These are phyloP conservation scores for Suillus cothurnatus DNA, from an alignment of 768 basidiomycete species.

Conservation along the genomic window DNA sequence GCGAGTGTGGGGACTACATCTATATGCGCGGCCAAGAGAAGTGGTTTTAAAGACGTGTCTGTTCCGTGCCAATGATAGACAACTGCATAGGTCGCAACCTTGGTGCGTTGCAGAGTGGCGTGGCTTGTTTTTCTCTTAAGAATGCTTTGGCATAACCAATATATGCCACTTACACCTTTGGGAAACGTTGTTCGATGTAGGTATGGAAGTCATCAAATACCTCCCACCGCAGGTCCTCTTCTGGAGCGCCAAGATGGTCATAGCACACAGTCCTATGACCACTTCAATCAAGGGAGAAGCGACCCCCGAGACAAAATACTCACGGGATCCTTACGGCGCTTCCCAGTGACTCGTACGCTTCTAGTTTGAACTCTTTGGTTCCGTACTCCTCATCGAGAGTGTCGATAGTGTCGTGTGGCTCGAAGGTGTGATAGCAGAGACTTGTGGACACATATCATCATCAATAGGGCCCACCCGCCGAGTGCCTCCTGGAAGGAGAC, in stretches of 20 bases:
- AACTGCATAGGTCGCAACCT: conserved; percentile 63
- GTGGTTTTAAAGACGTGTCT: conserved; percentile 50
- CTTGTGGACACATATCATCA: conserved; percentile 31
- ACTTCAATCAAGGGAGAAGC: not conserved
- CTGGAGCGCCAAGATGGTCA: conserved; percentile 50
- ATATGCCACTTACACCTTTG: conserved; percentile 48
- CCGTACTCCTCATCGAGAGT: conserved; percentile 27
- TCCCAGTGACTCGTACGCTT: conserved; percentile 35
- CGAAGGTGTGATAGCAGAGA: conserved; percentile 16
- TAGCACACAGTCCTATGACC: conserved; percentile 51
- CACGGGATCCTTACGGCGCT: conserved; percentile 40
- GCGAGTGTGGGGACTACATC: conserved; percentile 57
- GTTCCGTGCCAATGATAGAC: conserved; percentile 62
- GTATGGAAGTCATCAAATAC: conserved; percentile 27
- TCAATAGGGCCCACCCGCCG: conserved; percentile 98
- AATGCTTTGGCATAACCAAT: not conserved
- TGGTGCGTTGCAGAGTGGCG: conserved; percentile 48
- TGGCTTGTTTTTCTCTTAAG: conserved; percentile 37
- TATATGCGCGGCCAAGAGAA: conserved; percentile 51
- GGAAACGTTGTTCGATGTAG: conserved; percentile 50
- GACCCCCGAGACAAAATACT: not conserved
- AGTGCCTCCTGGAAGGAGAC: conserved; percentile 98
- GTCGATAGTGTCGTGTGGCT: conserved; percentile 20
- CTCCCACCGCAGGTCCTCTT: conserved; percentile 47
- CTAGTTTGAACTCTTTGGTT: conserved; percentile 28